A percentile compares a stretch with the other conserved stretches of the same genome.
phyloP scores from a whole-genome alignment of 164 flowering plant genomes.

The Vitis labrusca region DNA sequence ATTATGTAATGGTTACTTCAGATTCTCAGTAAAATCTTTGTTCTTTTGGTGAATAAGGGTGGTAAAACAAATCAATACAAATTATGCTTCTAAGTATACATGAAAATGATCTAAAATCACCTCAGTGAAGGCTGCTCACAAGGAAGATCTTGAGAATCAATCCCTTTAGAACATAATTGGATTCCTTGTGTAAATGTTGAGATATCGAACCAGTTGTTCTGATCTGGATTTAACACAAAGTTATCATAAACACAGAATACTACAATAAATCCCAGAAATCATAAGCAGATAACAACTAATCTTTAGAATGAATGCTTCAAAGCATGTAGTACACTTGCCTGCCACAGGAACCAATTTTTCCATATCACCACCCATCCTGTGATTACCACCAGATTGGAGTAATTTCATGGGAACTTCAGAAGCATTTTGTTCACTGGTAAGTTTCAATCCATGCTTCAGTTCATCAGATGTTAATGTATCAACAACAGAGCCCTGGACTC shows the following conservation, averaged over 20 bases:
- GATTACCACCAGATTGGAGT: conserved; percentile 18
- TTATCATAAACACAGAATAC: neutral
- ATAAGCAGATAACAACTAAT: neutral
- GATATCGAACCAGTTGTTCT: conserved; percentile 21
- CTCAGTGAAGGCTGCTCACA: conserved; percentile 29
- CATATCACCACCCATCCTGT: conserved; percentile 12
- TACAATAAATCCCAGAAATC: neutral
- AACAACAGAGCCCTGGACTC: conserved; percentile 19
- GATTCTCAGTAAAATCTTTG: no score
- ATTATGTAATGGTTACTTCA: no score
- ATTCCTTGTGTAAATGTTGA: conserved; percentile 21
- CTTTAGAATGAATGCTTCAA: neutral
- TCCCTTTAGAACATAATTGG: conserved; percentile 21
- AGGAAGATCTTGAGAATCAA: conserved; percentile 18
- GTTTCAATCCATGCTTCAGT: conserved; percentile 14
- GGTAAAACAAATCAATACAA: neutral
- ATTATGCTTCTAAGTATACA: neutral
- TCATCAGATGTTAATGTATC: conserved; percentile 16
- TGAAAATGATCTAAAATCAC: conserved; percentile 18
- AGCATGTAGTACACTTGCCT: conserved; percentile 17
- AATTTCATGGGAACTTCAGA: conserved; percentile 20
- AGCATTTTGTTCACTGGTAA: conserved; percentile 13
- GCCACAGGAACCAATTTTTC: conserved; percentile 21
- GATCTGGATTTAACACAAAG: conserved; percentile 24
- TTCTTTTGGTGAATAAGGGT: no score